Evolutionary conservation across 768 basidiomycete genomes (phyloP).

Genomic region (Pleurotus giganteus): DNA sequence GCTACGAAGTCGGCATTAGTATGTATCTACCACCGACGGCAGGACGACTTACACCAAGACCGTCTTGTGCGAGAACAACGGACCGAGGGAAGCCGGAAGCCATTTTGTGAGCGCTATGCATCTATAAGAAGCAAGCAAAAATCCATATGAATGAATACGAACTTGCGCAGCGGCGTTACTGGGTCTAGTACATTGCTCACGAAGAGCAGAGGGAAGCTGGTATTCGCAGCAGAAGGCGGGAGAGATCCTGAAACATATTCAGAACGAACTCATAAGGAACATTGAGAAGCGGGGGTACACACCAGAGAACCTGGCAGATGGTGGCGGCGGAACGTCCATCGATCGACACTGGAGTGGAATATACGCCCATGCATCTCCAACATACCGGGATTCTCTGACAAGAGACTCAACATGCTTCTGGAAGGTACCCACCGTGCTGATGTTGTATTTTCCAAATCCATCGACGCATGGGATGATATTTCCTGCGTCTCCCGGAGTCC

Average conservation of each 20-base stretch:
- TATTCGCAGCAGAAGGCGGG: slow-evolving; percentile 30
- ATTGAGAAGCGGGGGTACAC: not conserved
- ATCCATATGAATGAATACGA: not conserved
- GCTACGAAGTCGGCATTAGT: slow-evolving; percentile 3
- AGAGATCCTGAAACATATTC: not conserved
- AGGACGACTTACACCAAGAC: slow-evolving; percentile 31
- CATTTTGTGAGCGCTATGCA: slow-evolving; percentile 35
- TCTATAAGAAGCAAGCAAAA: not conserved
- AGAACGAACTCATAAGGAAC: not conserved
- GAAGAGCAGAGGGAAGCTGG: slow-evolving; percentile 37
- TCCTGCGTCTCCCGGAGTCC: not conserved
- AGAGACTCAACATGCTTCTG: not conserved
- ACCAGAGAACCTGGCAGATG: not conserved
- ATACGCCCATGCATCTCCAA: not conserved
- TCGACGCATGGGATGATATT: not conserved
- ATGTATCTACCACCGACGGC: not conserved
- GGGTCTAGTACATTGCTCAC: slow-evolving; percentile 35
- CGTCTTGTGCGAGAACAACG: slow-evolving; percentile 39
- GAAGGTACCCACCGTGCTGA: not conserved
- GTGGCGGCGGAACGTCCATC: not conserved
- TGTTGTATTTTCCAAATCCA: not conserved
- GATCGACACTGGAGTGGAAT: not conserved
- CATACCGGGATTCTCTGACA: not conserved
- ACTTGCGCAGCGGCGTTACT: slow-evolving; percentile 15
- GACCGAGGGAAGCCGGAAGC: slow-evolving; percentile 33